Base-by-base conservation (phyloP, 345 rosid species). In the Cardamine resedifolia region DNA sequence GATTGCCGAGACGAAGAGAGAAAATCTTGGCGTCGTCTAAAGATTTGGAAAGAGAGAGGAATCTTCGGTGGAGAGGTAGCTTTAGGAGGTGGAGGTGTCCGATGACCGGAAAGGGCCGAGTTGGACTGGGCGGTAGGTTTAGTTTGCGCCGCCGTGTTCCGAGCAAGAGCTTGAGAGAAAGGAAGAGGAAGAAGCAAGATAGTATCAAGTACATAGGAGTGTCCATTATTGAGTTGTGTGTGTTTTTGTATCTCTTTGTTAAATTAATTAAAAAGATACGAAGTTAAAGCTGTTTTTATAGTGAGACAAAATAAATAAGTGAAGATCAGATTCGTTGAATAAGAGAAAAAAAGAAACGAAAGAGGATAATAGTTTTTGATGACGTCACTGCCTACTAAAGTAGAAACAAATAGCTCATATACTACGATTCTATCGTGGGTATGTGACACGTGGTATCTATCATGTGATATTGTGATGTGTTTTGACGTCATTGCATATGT, bases 101-200 rank as follows among this genome's bases (percentile, higher is more conserved):
- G 10, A 74, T 33, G 5, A 67, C 18, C 12, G 73, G 78, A 9
- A 67, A 48, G 3, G 68, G 4, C 0, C 33, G 6, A 4, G 27
- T 39, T 0, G 90, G 89, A 60, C 79, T 56, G 12, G 90, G 87
- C 2, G 90, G 88, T 10, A 66, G 73, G 20, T 82, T 82, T 10
- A 47, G 7, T 38, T 74, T 74, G 7, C 34, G 31, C 43, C n/a
- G 66, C 10, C 74, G 74, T 45, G 20, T 7, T 19, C 60, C 23
- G 31, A 63, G 5, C 4, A 63, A 41, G 33, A 52, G 14, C 7
- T 6, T 27, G 5, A 63, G 31, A 72, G 63, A 51, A 24, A 62
- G 12, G 18, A 72, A 43, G 55, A 72, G 4, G 30, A 72, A 10
- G 38, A 53, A 28, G 10, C 28, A 18, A 39, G 44, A 61, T 20